Evolutionary conservation across 2,329 filamentous ascomycete genomes (phyloP), one percentile per base, ranked within the genome.

Genomic region (Lizonia empirigonia): DNA sequence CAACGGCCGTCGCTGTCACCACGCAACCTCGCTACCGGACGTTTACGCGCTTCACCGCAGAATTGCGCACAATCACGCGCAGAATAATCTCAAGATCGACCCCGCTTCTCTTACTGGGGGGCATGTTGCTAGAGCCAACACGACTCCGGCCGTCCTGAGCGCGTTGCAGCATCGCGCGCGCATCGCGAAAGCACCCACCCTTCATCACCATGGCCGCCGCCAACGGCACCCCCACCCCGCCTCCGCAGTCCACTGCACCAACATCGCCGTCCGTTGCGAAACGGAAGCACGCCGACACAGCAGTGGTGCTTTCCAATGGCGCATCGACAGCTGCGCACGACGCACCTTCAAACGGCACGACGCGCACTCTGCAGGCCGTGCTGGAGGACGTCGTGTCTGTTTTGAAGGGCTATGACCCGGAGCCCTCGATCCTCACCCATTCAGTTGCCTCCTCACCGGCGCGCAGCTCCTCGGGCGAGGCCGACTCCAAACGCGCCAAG

Each of bases 401-500:
- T 1, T 56, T 80, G 23, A 67, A 74, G 58, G 71, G 72, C 58
- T 71, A 74, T 50, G 78, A 80, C 60, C 76, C 75, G 2, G 64
- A 69, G 9, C 77, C 78, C 15, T 79, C 78, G 15, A 75, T 80
- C 53, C 70, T 81, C 37, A 56, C 74, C 23, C 69, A 74, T 45
- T 55, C 72, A 15, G 58, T 78, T 26, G 49, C 55, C 29, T 63
- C 65, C 18, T 55, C 64, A 23, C 60, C 60, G 29, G 38, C 63
- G 38, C 70, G 67, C 57, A 60, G 65, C 46, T 55, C 62, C 5
- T 70, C 74, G 22, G 67, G 70, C 24, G 76, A 77, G 53, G 75
- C 76, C 35, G 71, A 74, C 19, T 59, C 69, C 22, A 81, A 81
- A 64, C 78, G 78, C 55, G 65, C 75, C 24, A 78, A 76, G 58